A percentile compares a stretch with the other conserved stretches of the same genome.
Conservation (phyloP, 1,284 basidiomycete species). For the Rhodofomes roseus region DNA sequence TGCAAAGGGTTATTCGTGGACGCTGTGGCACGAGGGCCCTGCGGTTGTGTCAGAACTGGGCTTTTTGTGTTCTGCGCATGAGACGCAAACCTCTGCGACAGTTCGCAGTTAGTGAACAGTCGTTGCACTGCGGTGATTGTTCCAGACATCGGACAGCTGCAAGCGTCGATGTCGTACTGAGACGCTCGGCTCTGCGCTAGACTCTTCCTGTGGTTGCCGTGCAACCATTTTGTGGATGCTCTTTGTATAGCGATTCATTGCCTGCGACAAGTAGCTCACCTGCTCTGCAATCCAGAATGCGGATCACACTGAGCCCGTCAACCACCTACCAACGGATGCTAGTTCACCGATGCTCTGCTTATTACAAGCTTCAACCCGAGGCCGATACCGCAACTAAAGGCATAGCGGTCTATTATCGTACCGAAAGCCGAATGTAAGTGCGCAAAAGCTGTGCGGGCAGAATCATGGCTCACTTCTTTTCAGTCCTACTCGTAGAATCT, state of each 20-base stretch:
- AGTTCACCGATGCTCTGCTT: conserved; percentile 77
- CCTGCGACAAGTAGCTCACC: not conserved
- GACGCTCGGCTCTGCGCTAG: not conserved
- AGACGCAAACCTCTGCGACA: not conserved
- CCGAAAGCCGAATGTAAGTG: conserved; percentile 66
- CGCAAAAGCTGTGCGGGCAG: not conserved
- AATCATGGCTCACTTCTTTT: conserved; percentile 4
- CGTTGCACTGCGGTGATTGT: not conserved
- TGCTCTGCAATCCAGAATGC: conserved; percentile 38
- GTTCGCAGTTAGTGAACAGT: not conserved
- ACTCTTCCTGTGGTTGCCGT: not conserved
- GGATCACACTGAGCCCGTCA: conserved; percentile 59
- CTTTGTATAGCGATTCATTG: not conserved
- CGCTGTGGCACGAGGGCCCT: no score
- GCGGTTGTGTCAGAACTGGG: not conserved
- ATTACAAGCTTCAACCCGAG: conserved; percentile 69
- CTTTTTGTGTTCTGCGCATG: not conserved
- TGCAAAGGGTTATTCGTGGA: not conserved
- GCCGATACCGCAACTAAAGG: conserved; percentile 59
- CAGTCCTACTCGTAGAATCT: conserved; percentile 64
- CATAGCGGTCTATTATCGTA: conserved; percentile 50
- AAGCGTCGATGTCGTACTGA: not conserved
- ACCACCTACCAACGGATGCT: conserved; percentile 80
- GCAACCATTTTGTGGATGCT: not conserved
- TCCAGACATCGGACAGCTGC: not conserved